These are phyloP conservation scores for Prunus mongolica DNA, from an alignment of 306 rosid species.

Conservation along the genomic window DNA sequence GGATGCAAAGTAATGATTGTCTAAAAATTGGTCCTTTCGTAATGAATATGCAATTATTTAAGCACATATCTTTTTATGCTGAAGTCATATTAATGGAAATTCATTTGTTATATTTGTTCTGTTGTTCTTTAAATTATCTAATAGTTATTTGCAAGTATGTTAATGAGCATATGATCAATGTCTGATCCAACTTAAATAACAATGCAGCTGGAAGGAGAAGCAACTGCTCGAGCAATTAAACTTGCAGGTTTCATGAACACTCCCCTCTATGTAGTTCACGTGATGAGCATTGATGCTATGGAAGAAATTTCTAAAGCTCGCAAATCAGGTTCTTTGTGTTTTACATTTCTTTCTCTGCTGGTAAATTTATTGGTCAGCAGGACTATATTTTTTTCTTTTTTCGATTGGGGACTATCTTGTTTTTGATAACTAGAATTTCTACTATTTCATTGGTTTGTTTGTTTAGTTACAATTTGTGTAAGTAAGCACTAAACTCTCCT, in stretches of 20 bases:
- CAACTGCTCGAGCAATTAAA: constrained; percentile 87
- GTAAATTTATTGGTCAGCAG: neutral
- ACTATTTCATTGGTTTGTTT: neutral
- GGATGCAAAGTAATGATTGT: neutral
- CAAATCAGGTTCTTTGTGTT: constrained; percentile 56
- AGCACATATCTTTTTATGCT: neutral
- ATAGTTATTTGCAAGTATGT: neutral
- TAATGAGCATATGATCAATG: constrained; percentile 4
- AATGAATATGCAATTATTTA: neutral
- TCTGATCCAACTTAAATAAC: constrained; percentile 25
- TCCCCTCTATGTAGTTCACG: constrained; percentile 90
- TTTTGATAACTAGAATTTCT: neutral
- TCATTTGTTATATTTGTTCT: neutral
- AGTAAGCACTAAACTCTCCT: neutral
- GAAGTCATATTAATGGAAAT: neutral
- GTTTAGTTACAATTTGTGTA: neutral
- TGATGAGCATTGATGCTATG: constrained; percentile 98
- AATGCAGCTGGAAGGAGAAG: constrained; percentile 89
- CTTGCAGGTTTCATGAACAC: constrained; percentile 81
- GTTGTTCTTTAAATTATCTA: neutral
- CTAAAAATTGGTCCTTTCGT: neutral
- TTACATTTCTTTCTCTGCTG: neutral
- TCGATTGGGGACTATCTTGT: neutral
- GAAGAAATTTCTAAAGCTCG: constrained; percentile 93
- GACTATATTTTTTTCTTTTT: neutral